A percentile compares a stretch with the other conserved stretches of the same genome.
Conservation (phyloP, 257 asterid genomes). For the Gynochthodes officinalis region DNA sequence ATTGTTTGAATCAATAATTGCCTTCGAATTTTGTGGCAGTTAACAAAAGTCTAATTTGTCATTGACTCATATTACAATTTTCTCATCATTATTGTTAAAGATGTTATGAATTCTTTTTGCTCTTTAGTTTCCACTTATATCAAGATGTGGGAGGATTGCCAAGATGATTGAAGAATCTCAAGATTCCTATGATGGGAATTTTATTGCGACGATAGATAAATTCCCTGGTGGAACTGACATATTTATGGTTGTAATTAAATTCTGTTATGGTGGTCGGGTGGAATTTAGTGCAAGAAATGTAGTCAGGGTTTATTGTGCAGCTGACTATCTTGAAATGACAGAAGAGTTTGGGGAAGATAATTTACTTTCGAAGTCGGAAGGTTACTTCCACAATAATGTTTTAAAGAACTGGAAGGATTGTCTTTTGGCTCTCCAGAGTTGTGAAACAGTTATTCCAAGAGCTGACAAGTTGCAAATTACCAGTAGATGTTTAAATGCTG, state of each 20-base stretch:
- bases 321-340: conserved; percentile 81
- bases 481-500: conserved; percentile 55
- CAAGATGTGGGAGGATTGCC: conserved; percentile 81
- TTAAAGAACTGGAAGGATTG: conserved; percentile 78
- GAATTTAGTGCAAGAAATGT: conserved; percentile 73
- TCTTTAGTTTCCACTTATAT: conserved; percentile 84
- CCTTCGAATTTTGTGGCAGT: neutral
- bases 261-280: conserved; percentile 69
- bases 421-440: conserved; percentile 83
- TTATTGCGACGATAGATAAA: conserved; percentile 43
- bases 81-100: neutral
- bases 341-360: conserved; percentile 81
- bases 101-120: conserved; percentile 11
- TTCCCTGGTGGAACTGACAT: conserved; percentile 81
- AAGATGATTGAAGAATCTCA: conserved; percentile 51
- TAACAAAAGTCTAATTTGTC: neutral
- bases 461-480: conserved; percentile 77
- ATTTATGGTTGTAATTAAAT: conserved; percentile 54
- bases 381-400: conserved; percentile 62
- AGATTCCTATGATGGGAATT: conserved; percentile 28
- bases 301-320: conserved; percentile 73
- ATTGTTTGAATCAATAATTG: neutral
- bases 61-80: neutral
- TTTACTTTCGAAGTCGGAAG: conserved; percentile 61
- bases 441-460: conserved; percentile 57